Conservation (phyloP, 1,284 basidiomycete genomes). For the Mycocalia duriaeana region DNA sequence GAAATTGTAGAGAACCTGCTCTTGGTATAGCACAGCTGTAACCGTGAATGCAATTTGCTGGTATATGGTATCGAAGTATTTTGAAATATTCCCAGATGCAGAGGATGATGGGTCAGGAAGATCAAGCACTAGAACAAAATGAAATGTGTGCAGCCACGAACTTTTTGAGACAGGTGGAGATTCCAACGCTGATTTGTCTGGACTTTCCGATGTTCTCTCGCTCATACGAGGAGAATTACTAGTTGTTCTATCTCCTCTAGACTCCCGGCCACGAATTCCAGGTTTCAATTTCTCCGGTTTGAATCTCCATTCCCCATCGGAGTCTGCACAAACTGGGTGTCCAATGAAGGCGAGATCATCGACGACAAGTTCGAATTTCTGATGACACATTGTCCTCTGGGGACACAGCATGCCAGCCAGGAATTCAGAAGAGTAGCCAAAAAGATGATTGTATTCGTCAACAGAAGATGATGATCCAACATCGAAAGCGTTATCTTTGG, state of each 20-base stretch:
- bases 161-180: constrained; percentile 20
- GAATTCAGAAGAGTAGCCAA: constrained; percentile 81
- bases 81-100: constrained; percentile 65
- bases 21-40: constrained; percentile 83
- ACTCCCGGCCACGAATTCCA: constrained; percentile 49
- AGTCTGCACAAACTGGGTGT: constrained; percentile 83
- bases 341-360: constrained; percentile 95
- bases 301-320: constrained; percentile 72
- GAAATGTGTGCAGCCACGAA: constrained; percentile 76
- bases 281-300: constrained; percentile 50
- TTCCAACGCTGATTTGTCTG: constrained; percentile 30
- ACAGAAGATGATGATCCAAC: constrained; percentile 28
- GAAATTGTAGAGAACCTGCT: constrained; percentile 80
- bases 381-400: constrained; percentile 78
- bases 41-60: constrained; percentile 83
- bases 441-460: constrained; percentile 61
- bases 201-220: constrained; percentile 25
- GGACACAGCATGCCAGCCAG: constrained; percentile 83
- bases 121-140: constrained; percentile 85
- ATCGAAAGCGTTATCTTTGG: constrained; percentile 31
- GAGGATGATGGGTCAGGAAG: constrained; percentile 85
- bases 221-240: constrained; percentile 25
- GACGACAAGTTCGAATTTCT: constrained; percentile 89
- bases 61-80: constrained; percentile 82
- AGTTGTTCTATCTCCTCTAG: constrained; percentile 41